Conservation (phyloP, 495 filamentous ascomycete species). For the Podospora didyma region DNA sequence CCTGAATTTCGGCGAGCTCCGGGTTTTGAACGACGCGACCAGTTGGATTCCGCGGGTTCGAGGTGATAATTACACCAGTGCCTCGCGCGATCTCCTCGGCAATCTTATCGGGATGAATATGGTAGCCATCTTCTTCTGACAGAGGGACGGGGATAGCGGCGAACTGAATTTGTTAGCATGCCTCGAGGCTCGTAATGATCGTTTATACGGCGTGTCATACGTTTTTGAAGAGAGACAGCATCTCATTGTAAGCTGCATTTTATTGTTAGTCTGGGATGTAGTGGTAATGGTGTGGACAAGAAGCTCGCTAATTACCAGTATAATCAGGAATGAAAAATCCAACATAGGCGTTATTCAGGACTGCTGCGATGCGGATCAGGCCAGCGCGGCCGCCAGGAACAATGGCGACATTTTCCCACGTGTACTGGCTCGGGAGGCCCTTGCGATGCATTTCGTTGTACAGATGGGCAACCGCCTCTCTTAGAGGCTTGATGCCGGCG, state of each 20-base stretch:
- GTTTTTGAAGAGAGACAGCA: slow-evolving; percentile 88
- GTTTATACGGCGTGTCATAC: slow-evolving; percentile 38
- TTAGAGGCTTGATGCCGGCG: slow-evolving; percentile 85
- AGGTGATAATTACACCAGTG: slow-evolving; percentile 83
- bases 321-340: slow-evolving; percentile 81
- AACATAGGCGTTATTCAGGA: slow-evolving; percentile 86
- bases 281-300: neutral
- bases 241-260: slow-evolving; percentile 80
- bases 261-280: neutral
- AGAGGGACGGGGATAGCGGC: slow-evolving; percentile 86
- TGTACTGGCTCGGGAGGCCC: slow-evolving; percentile 85
- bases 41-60: slow-evolving; percentile 97
- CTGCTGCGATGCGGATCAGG: slow-evolving; percentile 89
- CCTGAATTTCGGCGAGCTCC: slow-evolving; percentile 80
- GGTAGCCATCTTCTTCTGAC: slow-evolving; percentile 76
- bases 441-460: slow-evolving; percentile 92
- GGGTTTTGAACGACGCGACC: slow-evolving; percentile 78
- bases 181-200: neutral
- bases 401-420: slow-evolving; percentile 99
- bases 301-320: slow-evolving; percentile 26
- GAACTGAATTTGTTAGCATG: slow-evolving; percentile 50
- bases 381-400: slow-evolving; percentile 92
- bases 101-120: slow-evolving; percentile 89
- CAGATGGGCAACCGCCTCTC: slow-evolving; percentile 83
- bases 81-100: slow-evolving; percentile 85